Evolutionary conservation across 2,329 filamentous ascomycete species (phyloP).

Genomic region (Furcasterigmium furcatum): DNA sequence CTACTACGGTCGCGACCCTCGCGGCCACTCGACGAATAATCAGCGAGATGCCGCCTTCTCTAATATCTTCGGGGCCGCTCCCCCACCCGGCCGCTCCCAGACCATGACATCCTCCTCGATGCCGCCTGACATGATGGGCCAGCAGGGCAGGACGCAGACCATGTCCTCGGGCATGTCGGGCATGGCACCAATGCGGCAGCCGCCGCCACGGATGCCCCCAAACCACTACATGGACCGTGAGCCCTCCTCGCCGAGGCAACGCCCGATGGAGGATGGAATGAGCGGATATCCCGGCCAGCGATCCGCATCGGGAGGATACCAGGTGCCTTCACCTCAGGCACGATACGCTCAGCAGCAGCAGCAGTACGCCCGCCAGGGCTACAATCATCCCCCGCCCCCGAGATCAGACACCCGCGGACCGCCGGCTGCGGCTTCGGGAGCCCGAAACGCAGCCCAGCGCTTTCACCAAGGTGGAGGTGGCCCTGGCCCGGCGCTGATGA

Average conservation of each 20-base stretch:
- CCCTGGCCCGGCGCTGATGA: slow-evolving; percentile 70
- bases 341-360: slow-evolving; percentile 45
- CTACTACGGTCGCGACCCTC: slow-evolving; percentile 46
- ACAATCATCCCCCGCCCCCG: slow-evolving; percentile 47
- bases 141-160: slow-evolving; percentile 66
- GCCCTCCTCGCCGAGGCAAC: slow-evolving; percentile 29
- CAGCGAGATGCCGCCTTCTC: slow-evolving; percentile 94
- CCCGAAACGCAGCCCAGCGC: slow-evolving; percentile 48
- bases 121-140: slow-evolving; percentile 41
- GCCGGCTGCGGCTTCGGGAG: slow-evolving; percentile 35
- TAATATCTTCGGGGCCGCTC: slow-evolving; percentile 88
- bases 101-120: slow-evolving; percentile 83
- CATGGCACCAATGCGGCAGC: slow-evolving; percentile 65
- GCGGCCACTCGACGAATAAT: slow-evolving; percentile 51
- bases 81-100: slow-evolving; percentile 84
- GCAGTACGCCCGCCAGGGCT: slow-evolving; percentile 38
- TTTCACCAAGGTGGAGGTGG: slow-evolving; percentile 60
- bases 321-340: slow-evolving; percentile 35
- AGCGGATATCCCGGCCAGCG: slow-evolving; percentile 39
- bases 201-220: slow-evolving; percentile 53
- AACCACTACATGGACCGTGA: slow-evolving; percentile 32
- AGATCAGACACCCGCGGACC: slow-evolving; percentile 51
- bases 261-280: slow-evolving; percentile 20
- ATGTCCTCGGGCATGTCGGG: slow-evolving; percentile 50
- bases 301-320: slow-evolving; percentile 46